phyloP scores from a whole-genome alignment of 1,284 basidiomycete genomes.

The Puccinia brachypodii region DNA sequence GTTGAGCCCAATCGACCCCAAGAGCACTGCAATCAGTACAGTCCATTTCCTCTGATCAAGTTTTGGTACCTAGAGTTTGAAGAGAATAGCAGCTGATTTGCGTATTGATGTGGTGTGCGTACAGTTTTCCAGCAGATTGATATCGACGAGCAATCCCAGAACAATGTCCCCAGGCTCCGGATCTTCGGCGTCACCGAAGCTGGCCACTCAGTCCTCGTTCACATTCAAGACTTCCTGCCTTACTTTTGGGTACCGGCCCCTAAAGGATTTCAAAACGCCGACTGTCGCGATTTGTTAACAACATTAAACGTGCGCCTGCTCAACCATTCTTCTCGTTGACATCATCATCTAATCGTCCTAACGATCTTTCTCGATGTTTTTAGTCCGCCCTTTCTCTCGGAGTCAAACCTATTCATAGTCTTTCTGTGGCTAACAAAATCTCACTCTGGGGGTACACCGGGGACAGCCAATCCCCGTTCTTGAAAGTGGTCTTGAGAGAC shows the following conservation, averaged over 20 bases:
- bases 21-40: conserved; percentile 67
- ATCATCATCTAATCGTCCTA: background rate
- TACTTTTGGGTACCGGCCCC: conserved; percentile 88
- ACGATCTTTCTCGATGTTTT: background rate
- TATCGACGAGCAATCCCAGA: conserved; percentile 72
- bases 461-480: conserved; percentile 73
- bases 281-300: conserved; percentile 67
- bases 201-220: conserved; percentile 82
- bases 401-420: conserved; percentile 52
- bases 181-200: conserved; percentile 86
- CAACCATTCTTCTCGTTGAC: background rate
- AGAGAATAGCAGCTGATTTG: conserved; percentile 52
- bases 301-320: conserved; percentile 70
- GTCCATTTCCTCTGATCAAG: background rate
- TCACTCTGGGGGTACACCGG: conserved; percentile 84
- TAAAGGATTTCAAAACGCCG: conserved; percentile 71
- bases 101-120: conserved; percentile 22
- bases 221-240: conserved; percentile 76
- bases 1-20: conserved; percentile 64
- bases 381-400: conserved; percentile 51
- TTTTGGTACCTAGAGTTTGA: conserved; percentile 55
- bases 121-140: conserved; percentile 87
- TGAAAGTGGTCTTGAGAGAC: conserved; percentile 75
- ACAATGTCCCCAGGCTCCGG: conserved; percentile 64
- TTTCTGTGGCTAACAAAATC: conserved; percentile 65